These are phyloP conservation scores for Zasmidium cellare DNA, from an alignment of 2,329 filamentous ascomycete species.

Conservation along the genomic window DNA sequence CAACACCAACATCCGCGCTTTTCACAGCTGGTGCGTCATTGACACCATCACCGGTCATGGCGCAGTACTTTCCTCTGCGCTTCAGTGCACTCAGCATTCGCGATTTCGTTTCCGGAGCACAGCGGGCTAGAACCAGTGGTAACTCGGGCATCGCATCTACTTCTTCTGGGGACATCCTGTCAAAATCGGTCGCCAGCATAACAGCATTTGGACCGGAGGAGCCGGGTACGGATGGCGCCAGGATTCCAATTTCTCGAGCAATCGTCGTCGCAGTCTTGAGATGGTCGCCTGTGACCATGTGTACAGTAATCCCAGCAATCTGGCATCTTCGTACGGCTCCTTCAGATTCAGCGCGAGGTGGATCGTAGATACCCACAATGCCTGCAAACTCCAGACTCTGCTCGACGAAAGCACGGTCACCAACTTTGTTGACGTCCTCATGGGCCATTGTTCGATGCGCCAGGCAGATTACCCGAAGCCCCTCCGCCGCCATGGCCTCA, in stretches of 20 bases:
- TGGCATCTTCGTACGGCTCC: slow-evolving; percentile 47
- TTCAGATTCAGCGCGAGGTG: slow-evolving; percentile 49
- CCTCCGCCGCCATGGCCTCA: slow-evolving; percentile 31
- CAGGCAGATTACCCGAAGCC: slow-evolving; percentile 35
- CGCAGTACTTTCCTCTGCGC: slow-evolving; percentile 41
- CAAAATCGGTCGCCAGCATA: slow-evolving; percentile 48
- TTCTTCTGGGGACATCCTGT: slow-evolving; percentile 44
- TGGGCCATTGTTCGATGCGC: slow-evolving; percentile 22
- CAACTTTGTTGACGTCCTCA: slow-evolving; percentile 9
- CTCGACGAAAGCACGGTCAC: slow-evolving; percentile 26
- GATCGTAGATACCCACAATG: slow-evolving; percentile 56
- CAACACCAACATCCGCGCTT: slow-evolving; percentile 47
- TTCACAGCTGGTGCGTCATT: slow-evolving; percentile 49
- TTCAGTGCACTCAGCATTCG: slow-evolving; percentile 50
- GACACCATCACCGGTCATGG: slow-evolving; percentile 49
- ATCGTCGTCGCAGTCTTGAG: slow-evolving; percentile 48
- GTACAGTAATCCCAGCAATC: slow-evolving; percentile 49
- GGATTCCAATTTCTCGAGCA: slow-evolving; percentile 48
- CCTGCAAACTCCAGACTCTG: slow-evolving; percentile 31
- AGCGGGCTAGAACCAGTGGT: slow-evolving; percentile 48
- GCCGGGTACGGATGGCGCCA: slow-evolving; percentile 28
- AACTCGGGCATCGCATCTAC: slow-evolving; percentile 43
- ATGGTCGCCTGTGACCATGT: slow-evolving; percentile 53
- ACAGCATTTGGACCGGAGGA: slow-evolving; percentile 36
- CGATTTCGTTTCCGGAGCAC: slow-evolving; percentile 49